Base-by-base conservation (phyloP, 345 rosid genomes). In the Tarenaya hassleriana region DNA sequence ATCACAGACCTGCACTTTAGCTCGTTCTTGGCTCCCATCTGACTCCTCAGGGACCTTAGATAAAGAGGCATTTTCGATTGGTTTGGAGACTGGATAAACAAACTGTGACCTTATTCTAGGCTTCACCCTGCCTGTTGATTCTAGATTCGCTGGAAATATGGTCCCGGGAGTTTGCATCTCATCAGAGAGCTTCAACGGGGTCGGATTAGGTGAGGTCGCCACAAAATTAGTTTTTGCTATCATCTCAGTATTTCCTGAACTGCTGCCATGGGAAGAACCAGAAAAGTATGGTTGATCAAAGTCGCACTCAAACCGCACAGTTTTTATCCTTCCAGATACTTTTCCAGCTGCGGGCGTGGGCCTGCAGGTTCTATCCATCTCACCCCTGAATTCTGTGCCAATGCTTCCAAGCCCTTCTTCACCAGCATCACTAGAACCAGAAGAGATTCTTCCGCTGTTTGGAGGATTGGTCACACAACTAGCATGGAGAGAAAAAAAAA, bases 131-230 rank as follows among this genome's bases (percentile, higher is more conserved):
- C 42, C 73, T 43, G 56, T 33, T 56, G 34, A 58, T 31, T 64
- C 83, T n/a, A 69, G n/a, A 52, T 69, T 66, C 51, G 78, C 53
- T 27, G 86, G 80, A 56, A 55, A 90, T 41, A 75, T 71, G 34
- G 94, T 84, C 56, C 79, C 87, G 13, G 88, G 89, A 40, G 92
- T 82, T 73, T 87, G 89, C 83, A 84, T 82, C 47, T 91, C 95
- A 55, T 82, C 83, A 20, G 74, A 72, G 55, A 87, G 65, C 63
- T 80, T 80, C 53, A 79, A 5, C 17, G 92, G 73, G 14, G 92
- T 79, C 10, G 79, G 86, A 53, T 59, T 60, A 34, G 79, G 79
- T 4, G 75, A 71, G 50, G 38, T 16, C 61, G 67, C 72, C 47
- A 72, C 45, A 46, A 67, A 46, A 33, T 43, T 67, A 33, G 60